phyloP scores from a whole-genome alignment of 176 grass and related monocot genomes.

The Triticum turgidum region DNA sequence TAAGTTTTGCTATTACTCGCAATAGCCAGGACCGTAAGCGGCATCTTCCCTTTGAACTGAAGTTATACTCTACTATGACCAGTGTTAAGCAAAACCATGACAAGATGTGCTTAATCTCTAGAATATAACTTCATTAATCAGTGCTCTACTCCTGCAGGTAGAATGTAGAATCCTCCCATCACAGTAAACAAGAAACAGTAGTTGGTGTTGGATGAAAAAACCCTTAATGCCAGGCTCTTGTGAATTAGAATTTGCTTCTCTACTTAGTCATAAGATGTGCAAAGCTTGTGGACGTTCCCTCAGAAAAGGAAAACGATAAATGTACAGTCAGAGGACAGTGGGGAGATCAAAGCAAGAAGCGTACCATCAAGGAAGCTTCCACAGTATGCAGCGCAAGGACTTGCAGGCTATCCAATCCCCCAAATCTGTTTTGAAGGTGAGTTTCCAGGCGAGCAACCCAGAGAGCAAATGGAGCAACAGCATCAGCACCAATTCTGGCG shows the following conservation, averaged over 20 bases:
- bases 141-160: not conserved
- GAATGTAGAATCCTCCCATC: not conserved
- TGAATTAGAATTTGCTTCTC: not conserved
- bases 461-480: constrained; percentile 26
- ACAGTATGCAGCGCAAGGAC: constrained; percentile 34
- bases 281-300: not conserved
- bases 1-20: not conserved
- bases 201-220: not conserved
- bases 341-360: not conserved
- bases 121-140: not conserved
- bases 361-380: constrained; percentile 43
- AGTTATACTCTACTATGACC: not conserved
- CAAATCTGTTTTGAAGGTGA: constrained; percentile 25
- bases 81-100: not conserved
- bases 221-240: not conserved
- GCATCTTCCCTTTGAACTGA: not conserved
- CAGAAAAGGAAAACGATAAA: not conserved
- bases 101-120: not conserved
- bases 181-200: not conserved
- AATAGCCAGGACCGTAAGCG: not conserved
- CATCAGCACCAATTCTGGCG: constrained; percentile 26
- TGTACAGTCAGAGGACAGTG: not conserved
- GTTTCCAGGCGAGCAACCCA: constrained; percentile 32
- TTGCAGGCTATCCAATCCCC: constrained; percentile 42
- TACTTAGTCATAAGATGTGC: not conserved